Conservation (phyloP, 2,329 filamentous ascomycete genomes). For the Botryotinia convoluta region DNA sequence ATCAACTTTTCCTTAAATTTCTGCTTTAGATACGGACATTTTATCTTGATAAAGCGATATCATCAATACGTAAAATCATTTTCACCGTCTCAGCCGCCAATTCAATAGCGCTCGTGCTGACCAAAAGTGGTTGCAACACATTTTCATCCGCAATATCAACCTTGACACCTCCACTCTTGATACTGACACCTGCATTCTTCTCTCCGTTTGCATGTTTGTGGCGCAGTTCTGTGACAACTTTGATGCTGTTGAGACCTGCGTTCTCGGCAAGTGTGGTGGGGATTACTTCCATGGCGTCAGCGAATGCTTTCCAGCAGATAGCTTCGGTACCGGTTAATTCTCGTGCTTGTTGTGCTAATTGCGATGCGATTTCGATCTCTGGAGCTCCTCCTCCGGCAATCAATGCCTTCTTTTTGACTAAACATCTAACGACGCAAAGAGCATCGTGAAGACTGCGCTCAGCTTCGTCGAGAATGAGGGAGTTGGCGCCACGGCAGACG, state of each 20-base stretch:
- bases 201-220: constrained; percentile 94
- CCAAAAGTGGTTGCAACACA: constrained; percentile 89
- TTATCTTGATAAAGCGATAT: constrained; percentile 36
- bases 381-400: constrained; percentile 95
- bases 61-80: constrained; percentile 31
- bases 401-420: constrained; percentile 99
- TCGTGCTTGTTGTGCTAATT: constrained; percentile 78
- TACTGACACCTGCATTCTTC: constrained; percentile 94
- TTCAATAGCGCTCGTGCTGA: constrained; percentile 97
- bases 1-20: constrained; percentile 13
- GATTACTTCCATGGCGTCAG: constrained; percentile 94
- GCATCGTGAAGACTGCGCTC: constrained; percentile 96
- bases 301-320: constrained; percentile 99
- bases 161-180: constrained; percentile 96
- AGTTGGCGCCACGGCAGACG: constrained; percentile 91
- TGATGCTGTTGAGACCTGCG: constrained; percentile 95
- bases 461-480: constrained; percentile 91
- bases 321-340: constrained; percentile 86
- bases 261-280: constrained; percentile 97
- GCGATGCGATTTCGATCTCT: constrained; percentile 92
- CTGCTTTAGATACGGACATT: constrained; percentile 10
- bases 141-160: constrained; percentile 96
- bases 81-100: constrained; percentile 97
- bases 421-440: constrained; percentile 92
- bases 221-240: constrained; percentile 93